Base-by-base conservation (phyloP, 495 filamentous ascomycete genomes). In the Podospora pseudocomata region DNA sequence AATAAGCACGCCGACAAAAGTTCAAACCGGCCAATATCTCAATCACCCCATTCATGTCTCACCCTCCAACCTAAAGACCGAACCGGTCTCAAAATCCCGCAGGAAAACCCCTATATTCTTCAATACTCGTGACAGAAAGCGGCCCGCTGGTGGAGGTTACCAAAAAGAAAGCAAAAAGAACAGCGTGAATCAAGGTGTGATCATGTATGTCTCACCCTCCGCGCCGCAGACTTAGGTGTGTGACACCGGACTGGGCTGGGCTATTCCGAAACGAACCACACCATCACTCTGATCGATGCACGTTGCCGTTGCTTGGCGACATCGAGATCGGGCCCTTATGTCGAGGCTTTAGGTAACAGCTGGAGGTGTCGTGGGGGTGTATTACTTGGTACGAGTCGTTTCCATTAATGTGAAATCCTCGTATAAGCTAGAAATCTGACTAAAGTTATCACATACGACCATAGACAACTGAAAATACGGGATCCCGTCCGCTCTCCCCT, bases 401-500 rank as follows among this genome's bases (percentile, higher is more conserved):
- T 49, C 39, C 7, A 18, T 3, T 49, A 11, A 5, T 32, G 15
- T 13, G 9, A 49, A 2, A 2, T 11, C 2, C 39, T 11, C 15
- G 0, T 32, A 27, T 61, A 32, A 5, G 20, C 27, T 30, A 11
- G 13, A 5, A 6, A 32, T 61, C 23, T 28, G 23, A 13, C 5
- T 1, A 20, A 27, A 20, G 2, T 0, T 26, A 34, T 7, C 59
- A 61, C 59, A 61, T 61, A 61, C 59, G 59, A 61, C 59, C 59
- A 61, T 61, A 61, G 59, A 61, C 30, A 30, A 30, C 30, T 28
- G 59, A 61, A 61, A 76, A 78, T 71, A 78, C 78, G 82, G 80
- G 77, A 80, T 80, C 81, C 82, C 81, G 80, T 84, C 79, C 80
- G 82, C 80, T 83, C 81, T 80, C 78, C 80, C 81, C 76, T 81